Conservation (phyloP, 1,284 basidiomycete genomes). For the Cryptococcus hybrid region DNA sequence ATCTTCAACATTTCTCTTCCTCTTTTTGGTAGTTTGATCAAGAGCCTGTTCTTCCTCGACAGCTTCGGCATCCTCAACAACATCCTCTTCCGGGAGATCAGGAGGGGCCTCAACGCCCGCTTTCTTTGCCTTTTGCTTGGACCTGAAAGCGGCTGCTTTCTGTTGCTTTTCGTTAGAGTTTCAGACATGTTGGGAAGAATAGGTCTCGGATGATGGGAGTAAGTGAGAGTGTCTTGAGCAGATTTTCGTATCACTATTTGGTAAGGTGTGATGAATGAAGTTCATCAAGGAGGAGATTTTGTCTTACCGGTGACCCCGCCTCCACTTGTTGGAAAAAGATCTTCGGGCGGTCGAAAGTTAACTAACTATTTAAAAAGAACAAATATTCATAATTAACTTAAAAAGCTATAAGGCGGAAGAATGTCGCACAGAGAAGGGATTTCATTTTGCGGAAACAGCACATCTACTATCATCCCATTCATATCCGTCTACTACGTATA, state of each 20-base stretch:
- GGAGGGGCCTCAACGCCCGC: constrained; percentile 12
- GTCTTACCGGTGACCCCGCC: too few relatives aligned
- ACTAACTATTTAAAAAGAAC: too few relatives aligned
- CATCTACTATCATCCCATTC: too few relatives aligned
- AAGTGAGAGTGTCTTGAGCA: not conserved
- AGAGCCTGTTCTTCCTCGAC: not conserved
- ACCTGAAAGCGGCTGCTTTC: constrained; percentile 78
- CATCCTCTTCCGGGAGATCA: constrained; percentile 31
- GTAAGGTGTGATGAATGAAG: too few relatives aligned
- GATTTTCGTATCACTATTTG: not conserved
- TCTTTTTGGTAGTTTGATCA: not conserved
- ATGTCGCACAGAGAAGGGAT: too few relatives aligned
- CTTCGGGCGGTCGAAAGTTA: too few relatives aligned
- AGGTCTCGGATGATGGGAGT: not conserved
- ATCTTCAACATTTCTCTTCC: constrained; percentile 16
- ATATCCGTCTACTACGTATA: too few relatives aligned
- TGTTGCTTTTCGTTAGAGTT: constrained; percentile 80
- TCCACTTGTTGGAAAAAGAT: too few relatives aligned
- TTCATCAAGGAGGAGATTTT: too few relatives aligned
- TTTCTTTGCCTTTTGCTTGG: constrained; percentile 28
- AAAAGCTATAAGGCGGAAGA: too few relatives aligned
- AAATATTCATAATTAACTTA: too few relatives aligned
- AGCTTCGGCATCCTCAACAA: constrained; percentile 13
- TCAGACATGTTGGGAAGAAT: constrained; percentile 8
- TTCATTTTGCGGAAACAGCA: too few relatives aligned